A percentile compares a stretch with the other conserved stretches of the same genome.
Evolutionary conservation across 768 basidiomycete species (phyloP).

Genomic region (Lactarius evosmus): DNA sequence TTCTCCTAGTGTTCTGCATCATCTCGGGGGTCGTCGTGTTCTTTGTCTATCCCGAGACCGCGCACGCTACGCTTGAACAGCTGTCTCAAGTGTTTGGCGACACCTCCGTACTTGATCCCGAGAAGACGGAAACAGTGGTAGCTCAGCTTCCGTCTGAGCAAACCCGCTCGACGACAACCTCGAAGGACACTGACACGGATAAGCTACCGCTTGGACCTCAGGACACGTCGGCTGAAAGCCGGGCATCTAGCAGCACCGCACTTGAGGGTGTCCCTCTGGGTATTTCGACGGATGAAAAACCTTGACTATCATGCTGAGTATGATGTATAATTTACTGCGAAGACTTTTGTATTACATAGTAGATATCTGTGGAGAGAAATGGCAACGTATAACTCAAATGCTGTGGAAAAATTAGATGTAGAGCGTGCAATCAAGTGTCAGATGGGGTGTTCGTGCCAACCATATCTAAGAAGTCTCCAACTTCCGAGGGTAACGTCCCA

Average conservation of each 20-base stretch:
- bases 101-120: slow-evolving; percentile 6
- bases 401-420: neutral
- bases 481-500: slow-evolving; percentile 20
- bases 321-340: neutral
- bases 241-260: slow-evolving; percentile 12
- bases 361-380: neutral
- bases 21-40: slow-evolving; percentile 46
- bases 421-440: neutral
- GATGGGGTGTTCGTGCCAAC: slow-evolving; percentile 8
- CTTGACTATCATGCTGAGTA: neutral
- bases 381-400: neutral
- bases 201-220: neutral
- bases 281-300: neutral
- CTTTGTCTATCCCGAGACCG: slow-evolving; percentile 51
- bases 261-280: neutral
- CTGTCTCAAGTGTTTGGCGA: slow-evolving; percentile 51
- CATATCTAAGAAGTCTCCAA: slow-evolving; percentile 23
- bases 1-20: slow-evolving; percentile 46
- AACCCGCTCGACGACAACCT: neutral
- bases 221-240: neutral
- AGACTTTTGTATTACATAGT: neutral
- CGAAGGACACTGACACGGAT: neutral
- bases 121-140: neutral
- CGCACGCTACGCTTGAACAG: slow-evolving; percentile 45
- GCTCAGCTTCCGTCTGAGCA: slow-evolving; percentile 2